Conservation (phyloP, 176 grass and related monocot species). For the Bothriochloa decipiens region DNA sequence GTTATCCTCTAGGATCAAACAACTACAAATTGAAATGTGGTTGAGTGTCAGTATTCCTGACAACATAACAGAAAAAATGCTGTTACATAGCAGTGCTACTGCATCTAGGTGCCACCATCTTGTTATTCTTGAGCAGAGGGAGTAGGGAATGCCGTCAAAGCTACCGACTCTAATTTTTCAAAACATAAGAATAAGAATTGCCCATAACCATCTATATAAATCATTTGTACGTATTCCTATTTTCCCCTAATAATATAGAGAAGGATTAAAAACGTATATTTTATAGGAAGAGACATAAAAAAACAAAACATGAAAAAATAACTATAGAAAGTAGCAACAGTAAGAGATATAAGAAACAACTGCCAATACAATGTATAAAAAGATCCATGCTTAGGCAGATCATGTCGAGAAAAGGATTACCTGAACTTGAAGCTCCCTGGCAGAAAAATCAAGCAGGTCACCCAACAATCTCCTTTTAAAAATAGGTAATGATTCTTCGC, state of each 20-base stretch:
- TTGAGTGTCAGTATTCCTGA: background rate
- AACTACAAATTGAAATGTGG: background rate
- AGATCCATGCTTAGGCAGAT: background rate
- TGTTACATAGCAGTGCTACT: conserved; percentile 12
- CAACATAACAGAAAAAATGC: conserved; percentile 32
- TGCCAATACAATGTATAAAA: conserved; percentile 20
- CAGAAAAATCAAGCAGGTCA: conserved; percentile 90
- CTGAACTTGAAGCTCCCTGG: conserved; percentile 98
- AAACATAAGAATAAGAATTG: background rate
- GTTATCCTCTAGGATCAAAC: background rate
- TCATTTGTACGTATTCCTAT: conserved; percentile 4
- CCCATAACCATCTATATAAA: background rate
- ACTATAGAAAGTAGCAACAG: conserved; percentile 35
- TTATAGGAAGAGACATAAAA: background rate
- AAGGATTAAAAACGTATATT: background rate
- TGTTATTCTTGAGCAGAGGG: background rate
- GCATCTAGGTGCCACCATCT: conserved; percentile 10
- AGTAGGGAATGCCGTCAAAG: conserved; percentile 24
- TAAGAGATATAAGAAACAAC: conserved; percentile 27
- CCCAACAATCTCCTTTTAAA: conserved; percentile 93
- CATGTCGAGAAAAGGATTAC: conserved; percentile 45
- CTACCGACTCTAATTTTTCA: conserved; percentile 35
- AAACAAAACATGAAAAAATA: conserved; percentile 7
- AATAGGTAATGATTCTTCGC: conserved; percentile 89
- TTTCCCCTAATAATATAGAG: background rate